phyloP scores from a whole-genome alignment of 257 asterid species.

The Capsicum pubescens region DNA sequence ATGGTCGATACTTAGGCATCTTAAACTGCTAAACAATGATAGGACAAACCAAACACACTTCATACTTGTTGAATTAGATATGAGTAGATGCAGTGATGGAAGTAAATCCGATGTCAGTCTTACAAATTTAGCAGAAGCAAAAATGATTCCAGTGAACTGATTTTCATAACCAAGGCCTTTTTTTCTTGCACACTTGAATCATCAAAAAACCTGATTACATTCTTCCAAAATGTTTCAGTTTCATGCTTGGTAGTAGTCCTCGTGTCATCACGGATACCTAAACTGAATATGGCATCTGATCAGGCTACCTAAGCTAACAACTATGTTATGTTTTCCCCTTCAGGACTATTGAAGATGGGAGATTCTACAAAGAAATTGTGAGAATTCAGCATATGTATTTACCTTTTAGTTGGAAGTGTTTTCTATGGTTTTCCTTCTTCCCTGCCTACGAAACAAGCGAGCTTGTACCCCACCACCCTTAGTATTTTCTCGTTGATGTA shows the following conservation, averaged over 20 bases:
- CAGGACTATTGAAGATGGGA: neutral
- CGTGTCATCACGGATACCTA: neutral
- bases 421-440: conserved; percentile 5
- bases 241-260: neutral
- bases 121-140: neutral
- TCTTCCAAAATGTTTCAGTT: neutral
- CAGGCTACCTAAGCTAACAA: neutral
- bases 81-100: neutral
- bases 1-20: neutral
- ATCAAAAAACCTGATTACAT: neutral
- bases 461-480: neutral
- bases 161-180: neutral
- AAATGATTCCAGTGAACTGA: neutral
- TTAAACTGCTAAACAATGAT: neutral
- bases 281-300: neutral
- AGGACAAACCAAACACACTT: neutral
- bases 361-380: neutral
- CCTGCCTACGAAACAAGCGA: conserved; percentile 26
- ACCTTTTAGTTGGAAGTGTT: neutral
- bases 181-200: neutral
- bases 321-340: neutral
- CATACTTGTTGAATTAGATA: neutral
- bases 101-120: neutral
- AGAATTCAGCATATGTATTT: conserved; percentile 13
- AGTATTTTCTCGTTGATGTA: neutral